Percentiles rank a stretch among this genome's conserved stretches.
Conservation (phyloP, 139 green algal species). For the Nannochloris sp. region DNA sequence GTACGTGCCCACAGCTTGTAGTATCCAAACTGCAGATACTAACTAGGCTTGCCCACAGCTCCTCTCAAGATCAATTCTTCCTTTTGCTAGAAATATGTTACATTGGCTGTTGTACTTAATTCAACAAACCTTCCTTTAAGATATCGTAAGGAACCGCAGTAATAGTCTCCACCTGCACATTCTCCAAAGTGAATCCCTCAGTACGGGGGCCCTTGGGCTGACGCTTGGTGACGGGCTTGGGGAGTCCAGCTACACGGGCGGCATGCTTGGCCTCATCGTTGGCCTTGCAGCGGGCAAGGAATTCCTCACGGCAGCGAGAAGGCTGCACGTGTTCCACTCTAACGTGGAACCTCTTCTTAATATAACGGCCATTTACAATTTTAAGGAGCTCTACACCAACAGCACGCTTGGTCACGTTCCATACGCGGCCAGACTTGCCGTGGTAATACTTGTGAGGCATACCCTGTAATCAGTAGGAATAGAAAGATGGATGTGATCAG, state of each 20-base stretch:
- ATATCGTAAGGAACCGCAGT: conserved; percentile 98
- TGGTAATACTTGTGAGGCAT: conserved; percentile 99
- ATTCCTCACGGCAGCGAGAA: conserved; percentile 92
- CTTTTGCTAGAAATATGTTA: no score
- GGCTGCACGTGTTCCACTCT: conserved; percentile 93
- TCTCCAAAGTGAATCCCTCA: conserved; percentile 72
- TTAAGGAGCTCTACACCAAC: conserved; percentile 98
- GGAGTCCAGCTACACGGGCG: conserved; percentile 60
- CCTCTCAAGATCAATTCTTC: no score
- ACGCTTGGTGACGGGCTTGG: conserved; percentile 60
- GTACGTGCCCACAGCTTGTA: no score
- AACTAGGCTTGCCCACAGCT: no score
- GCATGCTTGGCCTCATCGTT: conserved; percentile 81
- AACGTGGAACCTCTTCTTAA: conserved; percentile 96
- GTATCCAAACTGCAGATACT: no score
- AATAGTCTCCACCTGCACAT: conserved; percentile 80
- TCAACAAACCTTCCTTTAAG: conserved; percentile 47
- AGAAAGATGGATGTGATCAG: no score
- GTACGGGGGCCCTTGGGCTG: conserved; percentile 55
- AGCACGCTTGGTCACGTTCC: conserved; percentile 98
- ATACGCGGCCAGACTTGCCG: conserved; percentile 89
- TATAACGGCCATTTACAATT: conserved; percentile 72
- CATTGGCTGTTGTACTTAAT: no score
- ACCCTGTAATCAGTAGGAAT: no score
- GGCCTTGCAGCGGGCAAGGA: conserved; percentile 67